Percentiles rank a stretch among this genome's conserved stretches.
Conservation (phyloP, 2,329 filamentous ascomycete genomes). For the Didymellaceae sp. region DNA sequence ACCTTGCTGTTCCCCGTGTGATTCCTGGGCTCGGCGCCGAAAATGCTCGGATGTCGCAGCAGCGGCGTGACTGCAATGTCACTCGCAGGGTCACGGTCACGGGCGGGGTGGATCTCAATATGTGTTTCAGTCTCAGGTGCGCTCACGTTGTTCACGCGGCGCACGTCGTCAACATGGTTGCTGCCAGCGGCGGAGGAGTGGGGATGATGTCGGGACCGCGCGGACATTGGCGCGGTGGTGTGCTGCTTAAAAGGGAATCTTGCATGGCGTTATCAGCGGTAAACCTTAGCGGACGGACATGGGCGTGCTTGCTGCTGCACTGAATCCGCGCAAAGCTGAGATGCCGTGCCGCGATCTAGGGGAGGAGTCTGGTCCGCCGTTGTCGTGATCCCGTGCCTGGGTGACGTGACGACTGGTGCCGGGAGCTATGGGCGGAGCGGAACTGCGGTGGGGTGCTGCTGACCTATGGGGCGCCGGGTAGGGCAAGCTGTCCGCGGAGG, state of each 20-base stretch:
- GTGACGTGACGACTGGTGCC: no score
- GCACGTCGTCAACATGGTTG: no score
- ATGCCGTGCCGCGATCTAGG: not conserved
- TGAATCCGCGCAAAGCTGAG: not conserved
- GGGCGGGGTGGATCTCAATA: no score
- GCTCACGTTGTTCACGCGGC: no score
- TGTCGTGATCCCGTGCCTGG: no score
- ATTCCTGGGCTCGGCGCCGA: not conserved
- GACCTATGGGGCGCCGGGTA: no score
- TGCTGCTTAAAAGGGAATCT: not conserved
- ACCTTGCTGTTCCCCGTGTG: slow-evolving; percentile 7
- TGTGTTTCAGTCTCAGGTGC: no score
- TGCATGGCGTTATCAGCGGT: slow-evolving; percentile 7
- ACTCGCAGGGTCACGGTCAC: not conserved
- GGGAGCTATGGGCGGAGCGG: no score
- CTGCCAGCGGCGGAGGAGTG: no score
- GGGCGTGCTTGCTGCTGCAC: not conserved
- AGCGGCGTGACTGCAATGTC: not conserved
- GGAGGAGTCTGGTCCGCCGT: no score
- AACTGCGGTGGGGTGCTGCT: no score
- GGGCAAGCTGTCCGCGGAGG: no score
- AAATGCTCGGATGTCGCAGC: not conserved
- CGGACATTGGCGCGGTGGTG: not conserved
- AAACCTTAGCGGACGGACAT: not conserved
- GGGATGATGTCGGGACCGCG: not conserved